A percentile compares a stretch with the other conserved stretches of the same genome.
These are phyloP conservation scores for Omphalotus guepiniiformis DNA, from an alignment of 768 basidiomycete genomes.

Conservation along the genomic window DNA sequence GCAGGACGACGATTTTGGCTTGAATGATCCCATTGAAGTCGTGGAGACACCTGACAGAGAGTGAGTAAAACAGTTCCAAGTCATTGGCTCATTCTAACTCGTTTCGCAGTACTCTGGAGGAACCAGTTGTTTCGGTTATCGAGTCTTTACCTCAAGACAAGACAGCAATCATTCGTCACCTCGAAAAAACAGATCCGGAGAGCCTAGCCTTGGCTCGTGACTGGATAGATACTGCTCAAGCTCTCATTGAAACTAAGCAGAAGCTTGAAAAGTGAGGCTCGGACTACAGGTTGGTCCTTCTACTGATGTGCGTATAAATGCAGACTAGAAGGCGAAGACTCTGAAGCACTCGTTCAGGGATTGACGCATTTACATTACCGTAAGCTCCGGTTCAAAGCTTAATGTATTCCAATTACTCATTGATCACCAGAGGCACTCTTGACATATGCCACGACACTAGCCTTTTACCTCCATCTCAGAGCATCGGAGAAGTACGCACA, in stretches of 20 bases:
- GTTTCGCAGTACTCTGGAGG: constrained; percentile 31
- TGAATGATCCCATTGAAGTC: constrained; percentile 54
- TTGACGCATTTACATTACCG: constrained; percentile 87
- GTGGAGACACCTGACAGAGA: constrained; percentile 24
- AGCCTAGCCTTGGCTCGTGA: constrained; percentile 77
- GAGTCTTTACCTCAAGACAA: constrained; percentile 51
- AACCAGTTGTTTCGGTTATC: constrained; percentile 29
- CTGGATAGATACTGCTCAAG: constrained; percentile 68
- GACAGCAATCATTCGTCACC: constrained; percentile 53
- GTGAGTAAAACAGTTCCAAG: constrained; percentile 23
- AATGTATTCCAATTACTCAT: constrained; percentile 1
- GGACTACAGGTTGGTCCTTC: too few species aligned
- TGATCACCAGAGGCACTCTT: constrained; percentile 71
- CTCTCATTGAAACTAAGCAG: constrained; percentile 46
- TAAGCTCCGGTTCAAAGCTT: constrained; percentile 34
- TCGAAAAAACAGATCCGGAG: constrained; percentile 76
- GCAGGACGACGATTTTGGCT: constrained; percentile 79
- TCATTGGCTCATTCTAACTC: background rate
- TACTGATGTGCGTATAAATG: constrained; percentile 1
- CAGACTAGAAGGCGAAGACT: constrained; percentile 43
- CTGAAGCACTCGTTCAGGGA: constrained; percentile 56
- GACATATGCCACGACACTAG: constrained; percentile 85
- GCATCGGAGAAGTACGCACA: constrained; percentile 59
- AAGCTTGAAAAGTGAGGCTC: constrained; percentile 58
- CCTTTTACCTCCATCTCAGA: constrained; percentile 90